phyloP scores from a whole-genome alignment of 2,329 filamentous ascomycete species.

The Epichloe bromicola region DNA sequence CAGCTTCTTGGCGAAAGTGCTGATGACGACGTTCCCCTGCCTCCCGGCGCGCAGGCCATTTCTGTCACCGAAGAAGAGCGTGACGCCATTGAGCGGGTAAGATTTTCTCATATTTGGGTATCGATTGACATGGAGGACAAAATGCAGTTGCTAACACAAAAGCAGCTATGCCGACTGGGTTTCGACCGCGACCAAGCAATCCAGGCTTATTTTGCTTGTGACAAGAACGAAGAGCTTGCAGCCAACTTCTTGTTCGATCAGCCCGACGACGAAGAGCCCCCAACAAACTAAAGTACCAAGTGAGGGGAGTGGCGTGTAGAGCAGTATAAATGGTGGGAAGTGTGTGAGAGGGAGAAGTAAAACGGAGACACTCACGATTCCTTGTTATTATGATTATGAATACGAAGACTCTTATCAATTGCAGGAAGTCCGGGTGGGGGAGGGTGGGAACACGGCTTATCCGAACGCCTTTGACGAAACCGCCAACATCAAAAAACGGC shows the following conservation, averaged over 20 bases:
- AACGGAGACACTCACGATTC: neutral
- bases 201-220: constrained; percentile 96
- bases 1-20: constrained; percentile 78
- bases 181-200: constrained; percentile 90
- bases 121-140: neutral
- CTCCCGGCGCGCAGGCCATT: constrained; percentile 80
- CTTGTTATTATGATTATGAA: constrained; percentile 5
- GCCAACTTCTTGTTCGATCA: constrained; percentile 98
- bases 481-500: neutral
- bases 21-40: constrained; percentile 71
- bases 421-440: neutral
- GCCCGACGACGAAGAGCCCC: constrained; percentile 66
- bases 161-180: constrained; percentile 75
- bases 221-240: constrained; percentile 97
- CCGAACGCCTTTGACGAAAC: no score
- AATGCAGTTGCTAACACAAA: neutral
- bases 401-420: neutral
- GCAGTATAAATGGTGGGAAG: neutral
- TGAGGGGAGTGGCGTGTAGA: neutral
- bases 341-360: neutral
- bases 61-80: constrained; percentile 91
- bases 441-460: neutral
- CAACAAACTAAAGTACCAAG: constrained; percentile 25
- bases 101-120: constrained; percentile 5
- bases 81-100: constrained; percentile 88